Evolutionary conservation across 2,329 filamentous ascomycete species (phyloP).

Genomic region (Exutisphaerella laricina): DNA sequence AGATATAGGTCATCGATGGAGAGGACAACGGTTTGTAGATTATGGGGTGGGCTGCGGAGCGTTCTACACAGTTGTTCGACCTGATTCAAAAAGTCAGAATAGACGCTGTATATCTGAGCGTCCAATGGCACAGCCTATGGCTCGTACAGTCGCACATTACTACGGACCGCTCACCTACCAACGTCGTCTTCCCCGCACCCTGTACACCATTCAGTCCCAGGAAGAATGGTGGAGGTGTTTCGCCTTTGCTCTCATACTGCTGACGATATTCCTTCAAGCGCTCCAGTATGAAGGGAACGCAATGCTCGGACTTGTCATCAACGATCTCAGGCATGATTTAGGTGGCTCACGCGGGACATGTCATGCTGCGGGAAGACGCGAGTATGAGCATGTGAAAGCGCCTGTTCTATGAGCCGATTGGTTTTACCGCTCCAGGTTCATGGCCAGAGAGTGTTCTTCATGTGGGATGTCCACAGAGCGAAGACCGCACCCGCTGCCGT

Average conservation of each 20-base stretch:
- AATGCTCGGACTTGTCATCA: conserved; percentile 74
- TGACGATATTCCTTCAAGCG: conserved; percentile 50
- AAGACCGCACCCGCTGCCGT: not conserved
- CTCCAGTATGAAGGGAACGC: conserved; percentile 68
- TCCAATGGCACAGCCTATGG: too few relatives aligned
- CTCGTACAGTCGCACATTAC: too few relatives aligned
- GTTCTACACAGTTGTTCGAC: conserved; percentile 38
- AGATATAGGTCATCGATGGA: conserved; percentile 91
- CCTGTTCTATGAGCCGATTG: conserved; percentile 5
- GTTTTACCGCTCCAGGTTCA: not conserved
- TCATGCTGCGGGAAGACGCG: conserved; percentile 3
- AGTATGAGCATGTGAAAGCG: conserved; percentile 20
- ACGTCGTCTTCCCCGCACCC: conserved; percentile 86
- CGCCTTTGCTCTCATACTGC: conserved; percentile 33
- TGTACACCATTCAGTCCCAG: conserved; percentile 88
- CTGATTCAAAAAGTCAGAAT: too few relatives aligned
- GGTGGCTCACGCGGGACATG: not conserved
- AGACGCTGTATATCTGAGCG: too few relatives aligned
- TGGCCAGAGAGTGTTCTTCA: not conserved
- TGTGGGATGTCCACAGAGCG: not conserved
- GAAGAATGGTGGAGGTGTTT: conserved; percentile 61
- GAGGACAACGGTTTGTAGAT: conserved; percentile 62
- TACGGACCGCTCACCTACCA: conserved; percentile 54
- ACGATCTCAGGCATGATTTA: conserved; percentile 49
- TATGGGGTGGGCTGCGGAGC: conserved; percentile 53